Percentiles rank a stretch among this genome's conserved stretches.
These are phyloP conservation scores for Penicillium sp. DNA, from an alignment of 2,329 filamentous ascomycete species.

Conservation along the genomic window DNA sequence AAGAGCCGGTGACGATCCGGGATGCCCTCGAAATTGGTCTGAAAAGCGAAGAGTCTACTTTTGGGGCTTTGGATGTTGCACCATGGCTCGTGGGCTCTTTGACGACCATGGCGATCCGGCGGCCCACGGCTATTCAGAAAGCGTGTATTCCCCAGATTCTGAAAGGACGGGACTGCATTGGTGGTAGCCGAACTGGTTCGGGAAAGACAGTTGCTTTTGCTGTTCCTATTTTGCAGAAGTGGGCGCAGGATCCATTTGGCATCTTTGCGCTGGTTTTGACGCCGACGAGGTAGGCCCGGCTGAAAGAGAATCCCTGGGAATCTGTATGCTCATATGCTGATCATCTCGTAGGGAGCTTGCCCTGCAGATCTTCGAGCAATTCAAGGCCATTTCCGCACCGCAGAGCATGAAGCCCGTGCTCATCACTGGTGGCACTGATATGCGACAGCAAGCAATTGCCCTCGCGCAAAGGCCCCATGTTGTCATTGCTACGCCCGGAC, in stretches of 20 bases:
- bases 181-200: constrained; percentile 89
- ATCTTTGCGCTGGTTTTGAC: constrained; percentile 89
- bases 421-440: constrained; percentile 90
- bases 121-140: constrained; percentile 89
- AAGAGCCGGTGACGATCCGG: constrained; percentile 39
- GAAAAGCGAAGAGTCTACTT: constrained; percentile 55
- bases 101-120: constrained; percentile 71
- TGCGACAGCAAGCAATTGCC: constrained; percentile 83
- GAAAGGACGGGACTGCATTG: constrained; percentile 88
- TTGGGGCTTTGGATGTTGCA: constrained; percentile 68
- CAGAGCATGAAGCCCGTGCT: constrained; percentile 83
- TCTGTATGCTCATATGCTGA: constrained; percentile 1
- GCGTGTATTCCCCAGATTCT: constrained; percentile 90
- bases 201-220: constrained; percentile 97
- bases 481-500: constrained; percentile 89
- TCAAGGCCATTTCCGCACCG: constrained; percentile 85
- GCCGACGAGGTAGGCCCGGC: constrained; percentile 65
- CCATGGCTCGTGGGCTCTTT: constrained; percentile 89
- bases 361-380: constrained; percentile 92
- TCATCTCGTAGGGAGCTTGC: constrained; percentile 72
- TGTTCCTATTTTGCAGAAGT: constrained; percentile 88
- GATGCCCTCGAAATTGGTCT: constrained; percentile 43
- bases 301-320: neutral
- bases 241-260: constrained; percentile 86
- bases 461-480: constrained; percentile 80